A percentile compares a stretch with the other conserved stretches of the same genome.
Evolutionary conservation across 2,329 filamentous ascomycete genomes (phyloP).

Genomic region (Aureobasidium sp.): DNA sequence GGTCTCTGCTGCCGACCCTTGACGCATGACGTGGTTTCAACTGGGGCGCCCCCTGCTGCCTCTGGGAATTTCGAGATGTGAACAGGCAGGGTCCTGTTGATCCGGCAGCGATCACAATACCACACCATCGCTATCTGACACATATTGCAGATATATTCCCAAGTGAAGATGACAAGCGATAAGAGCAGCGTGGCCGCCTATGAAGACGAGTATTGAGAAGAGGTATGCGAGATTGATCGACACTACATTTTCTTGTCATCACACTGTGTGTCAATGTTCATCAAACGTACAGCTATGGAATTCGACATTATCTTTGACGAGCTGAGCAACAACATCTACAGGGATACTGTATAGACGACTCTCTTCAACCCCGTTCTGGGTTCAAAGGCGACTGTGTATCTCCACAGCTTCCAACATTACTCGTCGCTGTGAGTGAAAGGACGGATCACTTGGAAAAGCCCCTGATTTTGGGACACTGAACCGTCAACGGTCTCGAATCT

Average conservation of each 20-base stretch:
- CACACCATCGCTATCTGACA: not conserved
- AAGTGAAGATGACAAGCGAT: not conserved
- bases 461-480: not conserved
- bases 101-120: not conserved
- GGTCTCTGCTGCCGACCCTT: not conserved
- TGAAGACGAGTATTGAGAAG: not conserved
- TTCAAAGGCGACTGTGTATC: not conserved
- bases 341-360: not conserved
- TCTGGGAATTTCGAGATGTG: too few relatives aligned
- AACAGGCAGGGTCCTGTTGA: not conserved
- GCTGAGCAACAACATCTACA: not conserved
- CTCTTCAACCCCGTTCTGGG: not conserved
- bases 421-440: not conserved
- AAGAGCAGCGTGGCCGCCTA: not conserved
- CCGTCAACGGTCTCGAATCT: not conserved
- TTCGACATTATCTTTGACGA: not conserved
- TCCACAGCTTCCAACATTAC: not conserved
- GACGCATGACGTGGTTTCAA: not conserved
- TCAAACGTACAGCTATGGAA: not conserved
- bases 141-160: not conserved
- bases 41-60: not conserved
- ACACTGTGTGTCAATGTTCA: not conserved
- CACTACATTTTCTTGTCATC: not conserved
- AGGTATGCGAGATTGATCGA: not conserved
- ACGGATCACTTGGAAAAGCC: not conserved